Base-by-base conservation (phyloP, 805 yeast species). In the Sugiyamaella lignohabitans region DNA sequence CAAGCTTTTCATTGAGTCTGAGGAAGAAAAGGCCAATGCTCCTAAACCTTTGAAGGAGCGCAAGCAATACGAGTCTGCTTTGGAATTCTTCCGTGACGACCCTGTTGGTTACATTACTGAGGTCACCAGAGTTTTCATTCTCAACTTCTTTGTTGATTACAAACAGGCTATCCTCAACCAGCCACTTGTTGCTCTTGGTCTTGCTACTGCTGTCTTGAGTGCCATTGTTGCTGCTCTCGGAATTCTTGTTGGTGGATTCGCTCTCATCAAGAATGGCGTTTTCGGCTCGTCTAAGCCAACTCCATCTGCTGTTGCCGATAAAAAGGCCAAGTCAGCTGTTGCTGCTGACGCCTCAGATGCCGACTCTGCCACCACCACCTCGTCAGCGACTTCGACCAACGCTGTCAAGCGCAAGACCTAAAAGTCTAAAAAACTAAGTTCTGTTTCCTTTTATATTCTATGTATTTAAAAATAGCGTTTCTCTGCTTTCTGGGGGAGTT, bases 171-270 rank as follows among this genome's bases (percentile, higher is more conserved):
- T 68, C 44, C 46, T 51, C 40, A 50, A 55, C 53, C 66, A 56
- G 56, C 74, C 74, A n/a, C 55, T 60, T 19, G 59, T 61, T 10
- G 62, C 66, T 1, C 59, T 58, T 6, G 56, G 62, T 6, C 53
- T 61, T 16, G 60, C 57, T 11, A 52, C 56, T 17, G 55, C 54
- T n/a, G 10, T 35, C 11, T 35, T 35, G 10, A 17, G 18, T 6
- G 5, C 20, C 11, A 5, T 35, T 6, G 6, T 35, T 35, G 38
- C 38, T 18, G 5, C 38, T 17, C 5, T 49, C 20, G 52, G 52
- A 8, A 16, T 45, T 35, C 5, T 49, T 3, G 29, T 34, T 37
- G 52, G 24, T 16, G 11, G 39, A 11, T 14, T 46, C 6, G 35
- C 23, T 30, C 3, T 22, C 35, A 2, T 46, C n/a, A 27, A 21